A percentile compares a stretch with the other conserved stretches of the same genome.
These are phyloP conservation scores for Oropetium thomaeum DNA, from an alignment of 176 grass and related monocot genomes.

Conservation along the genomic window DNA sequence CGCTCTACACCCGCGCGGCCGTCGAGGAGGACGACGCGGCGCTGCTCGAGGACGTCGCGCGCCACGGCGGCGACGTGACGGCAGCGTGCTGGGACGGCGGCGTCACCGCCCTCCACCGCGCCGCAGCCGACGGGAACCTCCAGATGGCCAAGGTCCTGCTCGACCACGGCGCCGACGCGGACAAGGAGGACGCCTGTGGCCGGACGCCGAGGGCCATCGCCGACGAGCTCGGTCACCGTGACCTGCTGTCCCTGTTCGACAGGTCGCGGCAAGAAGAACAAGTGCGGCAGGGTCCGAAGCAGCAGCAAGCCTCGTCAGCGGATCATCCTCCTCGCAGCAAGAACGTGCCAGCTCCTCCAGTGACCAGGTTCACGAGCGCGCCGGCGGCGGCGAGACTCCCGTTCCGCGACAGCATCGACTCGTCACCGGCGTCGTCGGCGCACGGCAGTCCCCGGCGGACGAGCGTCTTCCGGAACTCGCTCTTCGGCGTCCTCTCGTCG, in stretches of 20 bases:
- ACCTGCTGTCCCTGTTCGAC: constrained; percentile 44
- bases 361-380: constrained; percentile 41
- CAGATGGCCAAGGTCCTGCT: constrained; percentile 45
- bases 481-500: constrained; percentile 64
- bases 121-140: constrained; percentile 50
- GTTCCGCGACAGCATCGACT: not conserved
- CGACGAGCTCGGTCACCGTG: constrained; percentile 36
- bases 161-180: constrained; percentile 49
- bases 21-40: constrained; percentile 42
- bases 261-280: not conserved
- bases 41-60: constrained; percentile 49
- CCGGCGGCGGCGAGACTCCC: not conserved
- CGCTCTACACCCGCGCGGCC: constrained; percentile 45
- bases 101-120: constrained; percentile 56
- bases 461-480: constrained; percentile 64
- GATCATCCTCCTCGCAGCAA: not conserved
- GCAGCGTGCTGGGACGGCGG: constrained; percentile 33
- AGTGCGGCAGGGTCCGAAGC: not conserved
- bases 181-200: constrained; percentile 28
- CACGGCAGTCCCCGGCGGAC: constrained; percentile 19
- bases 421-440: not conserved
- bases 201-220: constrained; percentile 45
- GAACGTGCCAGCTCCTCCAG: not conserved
- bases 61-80: constrained; percentile 51
- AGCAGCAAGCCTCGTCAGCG: not conserved